These are phyloP conservation scores for Morella rubra DNA, from an alignment of 306 rosid genomes.

Conservation along the genomic window DNA sequence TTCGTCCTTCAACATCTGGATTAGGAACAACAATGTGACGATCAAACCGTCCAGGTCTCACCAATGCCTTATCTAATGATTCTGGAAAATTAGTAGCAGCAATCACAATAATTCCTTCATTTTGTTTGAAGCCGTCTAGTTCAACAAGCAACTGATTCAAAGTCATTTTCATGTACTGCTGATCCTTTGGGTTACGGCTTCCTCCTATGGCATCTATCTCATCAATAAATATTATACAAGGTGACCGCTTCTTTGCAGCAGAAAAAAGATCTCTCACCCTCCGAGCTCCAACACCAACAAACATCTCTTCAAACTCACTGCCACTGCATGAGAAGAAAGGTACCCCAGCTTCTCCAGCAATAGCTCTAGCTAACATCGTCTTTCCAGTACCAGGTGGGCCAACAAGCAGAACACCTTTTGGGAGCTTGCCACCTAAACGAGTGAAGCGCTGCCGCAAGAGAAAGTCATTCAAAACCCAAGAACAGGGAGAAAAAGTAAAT, in stretches of 20 bases:
- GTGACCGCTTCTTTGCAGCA: constrained; percentile 88
- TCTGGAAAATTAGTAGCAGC: constrained; percentile 93
- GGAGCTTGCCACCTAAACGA: constrained; percentile 94
- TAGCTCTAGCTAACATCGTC: constrained; percentile 95
- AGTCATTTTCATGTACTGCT: constrained; percentile 82
- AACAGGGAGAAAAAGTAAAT: not conserved
- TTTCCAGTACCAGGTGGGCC: constrained; percentile 98
- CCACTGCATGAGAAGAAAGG: constrained; percentile 96
- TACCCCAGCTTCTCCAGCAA: constrained; percentile 97
- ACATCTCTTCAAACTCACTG: constrained; percentile 96
- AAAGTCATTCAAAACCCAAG: constrained; percentile 27
- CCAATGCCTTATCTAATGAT: constrained; percentile 87
- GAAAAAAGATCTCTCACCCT: constrained; percentile 88
- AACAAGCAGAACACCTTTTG: constrained; percentile 93
- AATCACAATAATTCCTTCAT: constrained; percentile 92
- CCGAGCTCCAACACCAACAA: constrained; percentile 96
- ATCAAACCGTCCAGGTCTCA: constrained; percentile 97
- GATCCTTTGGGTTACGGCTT: constrained; percentile 72
- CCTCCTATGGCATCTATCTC: constrained; percentile 98
- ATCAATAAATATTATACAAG: constrained; percentile 89
- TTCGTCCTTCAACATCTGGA: constrained; percentile 96
- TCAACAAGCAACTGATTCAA: constrained; percentile 93
- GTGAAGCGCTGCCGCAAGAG: constrained; percentile 78
- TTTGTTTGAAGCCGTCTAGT: constrained; percentile 94
- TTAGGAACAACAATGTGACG: constrained; percentile 84